A percentile compares a stretch with the other conserved stretches of the same genome.
Evolutionary conservation across 2,329 filamentous ascomycete species (phyloP).

Genomic region (Trichoderma sp.): DNA sequence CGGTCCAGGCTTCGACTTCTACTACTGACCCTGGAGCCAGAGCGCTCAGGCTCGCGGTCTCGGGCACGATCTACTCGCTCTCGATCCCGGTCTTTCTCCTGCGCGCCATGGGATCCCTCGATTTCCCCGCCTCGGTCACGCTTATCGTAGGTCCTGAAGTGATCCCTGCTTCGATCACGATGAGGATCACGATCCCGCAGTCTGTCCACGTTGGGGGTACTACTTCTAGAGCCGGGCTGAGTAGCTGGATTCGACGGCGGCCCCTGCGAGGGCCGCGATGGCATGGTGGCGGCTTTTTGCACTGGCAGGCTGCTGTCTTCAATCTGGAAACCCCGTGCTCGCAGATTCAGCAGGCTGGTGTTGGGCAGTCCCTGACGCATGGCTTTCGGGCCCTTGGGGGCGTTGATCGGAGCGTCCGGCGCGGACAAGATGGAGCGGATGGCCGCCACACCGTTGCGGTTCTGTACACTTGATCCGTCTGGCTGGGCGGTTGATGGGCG

Average conservation of each 20-base stretch:
- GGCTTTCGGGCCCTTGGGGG: conserved; percentile 89
- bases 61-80: conserved; percentile 25
- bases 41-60: conserved; percentile 35
- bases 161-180: conserved; percentile 44
- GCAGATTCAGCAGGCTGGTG: conserved; percentile 70
- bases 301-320: conserved; percentile 46
- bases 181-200: conserved; percentile 41
- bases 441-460: conserved; percentile 32
- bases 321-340: conserved; percentile 55
- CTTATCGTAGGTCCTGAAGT: conserved; percentile 34
- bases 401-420: conserved; percentile 62
- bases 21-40: conserved; percentile 43
- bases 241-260: conserved; percentile 30
- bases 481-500: conserved; percentile 28
- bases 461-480: conserved; percentile 32
- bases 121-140: conserved; percentile 33
- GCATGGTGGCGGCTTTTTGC: conserved; percentile 28
- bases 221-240: conserved; percentile 50
- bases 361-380: conserved; percentile 90
- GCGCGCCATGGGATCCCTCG: conserved; percentile 31
- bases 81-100: conserved; percentile 25
- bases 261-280: conserved; percentile 24
- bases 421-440: conserved; percentile 41
- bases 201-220: conserved; percentile 47
- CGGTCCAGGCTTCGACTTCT: conserved; percentile 37